Percentiles rank a stretch among this genome's conserved stretches.
phyloP scores from a whole-genome alignment of 768 basidiomycete species.

The Asterophora parasitica region DNA sequence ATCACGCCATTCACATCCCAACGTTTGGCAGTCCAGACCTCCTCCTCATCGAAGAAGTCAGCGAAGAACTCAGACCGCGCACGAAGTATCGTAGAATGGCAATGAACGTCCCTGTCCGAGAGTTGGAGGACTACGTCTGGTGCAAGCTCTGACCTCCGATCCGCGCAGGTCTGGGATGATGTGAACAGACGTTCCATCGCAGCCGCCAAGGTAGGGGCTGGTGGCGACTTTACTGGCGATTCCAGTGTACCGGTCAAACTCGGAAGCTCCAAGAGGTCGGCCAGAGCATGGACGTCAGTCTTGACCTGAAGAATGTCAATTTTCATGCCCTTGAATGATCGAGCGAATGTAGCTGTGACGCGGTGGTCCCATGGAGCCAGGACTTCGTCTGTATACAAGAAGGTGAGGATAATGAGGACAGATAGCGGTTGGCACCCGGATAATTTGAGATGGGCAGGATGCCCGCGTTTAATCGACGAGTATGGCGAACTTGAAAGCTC shows the following conservation, averaged over 20 bases:
- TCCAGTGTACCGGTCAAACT: conserved; percentile 51
- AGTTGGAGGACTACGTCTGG: conserved; percentile 74
- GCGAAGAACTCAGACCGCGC: conserved; percentile 82
- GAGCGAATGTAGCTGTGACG: conserved; percentile 40
- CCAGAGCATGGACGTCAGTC: conserved; percentile 55
- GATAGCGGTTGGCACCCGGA: conserved; percentile 59
- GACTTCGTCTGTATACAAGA: conserved; percentile 85
- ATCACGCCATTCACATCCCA: conserved; percentile 50
- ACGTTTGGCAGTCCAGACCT: conserved; percentile 72
- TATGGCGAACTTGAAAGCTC: conserved; percentile 16
- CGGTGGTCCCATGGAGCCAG: conserved; percentile 83
- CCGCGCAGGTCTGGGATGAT: conserved; percentile 20
- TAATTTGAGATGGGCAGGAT: conserved; percentile 35
- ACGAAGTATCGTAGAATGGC: conserved; percentile 74
- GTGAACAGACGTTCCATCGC: conserved; percentile 52
- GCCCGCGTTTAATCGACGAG: background rate
- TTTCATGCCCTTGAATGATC: conserved; percentile 33
- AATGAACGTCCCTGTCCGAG: conserved; percentile 57
- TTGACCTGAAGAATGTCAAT: conserved; percentile 48
- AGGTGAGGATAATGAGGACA: conserved; percentile 71
- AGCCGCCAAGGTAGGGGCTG: conserved; percentile 39
- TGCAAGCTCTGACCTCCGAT: conserved; percentile 25
- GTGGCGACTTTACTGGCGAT: conserved; percentile 53
- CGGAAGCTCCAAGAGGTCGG: conserved; percentile 54
- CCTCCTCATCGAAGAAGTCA: conserved; percentile 75